Conservation (phyloP, 169 alveolate species). For the Besnoitia besnoiti region DNA sequence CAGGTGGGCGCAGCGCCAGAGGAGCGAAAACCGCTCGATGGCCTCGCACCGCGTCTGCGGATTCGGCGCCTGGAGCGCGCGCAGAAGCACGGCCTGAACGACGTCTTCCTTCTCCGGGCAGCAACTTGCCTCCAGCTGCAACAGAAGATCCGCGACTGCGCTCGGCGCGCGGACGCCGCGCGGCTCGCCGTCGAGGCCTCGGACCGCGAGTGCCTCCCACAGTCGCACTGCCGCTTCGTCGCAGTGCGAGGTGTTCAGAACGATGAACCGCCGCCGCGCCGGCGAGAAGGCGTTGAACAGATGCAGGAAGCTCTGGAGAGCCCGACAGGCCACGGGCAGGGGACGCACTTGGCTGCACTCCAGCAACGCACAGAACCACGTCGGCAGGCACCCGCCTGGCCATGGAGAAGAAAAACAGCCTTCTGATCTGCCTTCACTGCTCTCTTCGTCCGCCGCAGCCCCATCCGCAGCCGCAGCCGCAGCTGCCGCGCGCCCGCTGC, state of each 20-base stretch:
- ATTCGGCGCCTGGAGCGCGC: slow-evolving; percentile 15
- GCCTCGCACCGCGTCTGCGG: background rate
- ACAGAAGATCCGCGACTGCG: slow-evolving; percentile 40
- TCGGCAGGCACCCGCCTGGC: slow-evolving; percentile 41
- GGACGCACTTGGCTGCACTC: slow-evolving; percentile 24
- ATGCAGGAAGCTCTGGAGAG: slow-evolving; percentile 38
- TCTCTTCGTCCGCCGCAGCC: background rate
- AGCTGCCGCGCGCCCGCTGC: too few relatives aligned
- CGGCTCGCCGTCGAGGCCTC: slow-evolving; percentile 34
- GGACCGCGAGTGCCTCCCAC: slow-evolving; percentile 42
- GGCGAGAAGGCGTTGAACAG: background rate
- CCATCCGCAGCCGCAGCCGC: background rate
- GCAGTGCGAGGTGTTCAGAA: background rate
- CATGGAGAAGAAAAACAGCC: background rate
- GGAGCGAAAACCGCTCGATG: background rate
- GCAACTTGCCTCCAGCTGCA: slow-evolving; percentile 49
- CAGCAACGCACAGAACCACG: slow-evolving; percentile 55
- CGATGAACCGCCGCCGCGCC: background rate
- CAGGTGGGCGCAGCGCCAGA: slow-evolving; percentile 16
- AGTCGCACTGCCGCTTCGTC: slow-evolving; percentile 43
- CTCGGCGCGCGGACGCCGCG: slow-evolving; percentile 9
- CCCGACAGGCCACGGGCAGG: slow-evolving; percentile 52
- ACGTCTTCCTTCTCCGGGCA: slow-evolving; percentile 36
- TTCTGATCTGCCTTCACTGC: background rate
- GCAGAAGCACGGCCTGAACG: background rate